A percentile compares a stretch with the other conserved stretches of the same genome.
Conservation (phyloP, 2,329 filamentous ascomycete species). For the Fusarium sp. region DNA sequence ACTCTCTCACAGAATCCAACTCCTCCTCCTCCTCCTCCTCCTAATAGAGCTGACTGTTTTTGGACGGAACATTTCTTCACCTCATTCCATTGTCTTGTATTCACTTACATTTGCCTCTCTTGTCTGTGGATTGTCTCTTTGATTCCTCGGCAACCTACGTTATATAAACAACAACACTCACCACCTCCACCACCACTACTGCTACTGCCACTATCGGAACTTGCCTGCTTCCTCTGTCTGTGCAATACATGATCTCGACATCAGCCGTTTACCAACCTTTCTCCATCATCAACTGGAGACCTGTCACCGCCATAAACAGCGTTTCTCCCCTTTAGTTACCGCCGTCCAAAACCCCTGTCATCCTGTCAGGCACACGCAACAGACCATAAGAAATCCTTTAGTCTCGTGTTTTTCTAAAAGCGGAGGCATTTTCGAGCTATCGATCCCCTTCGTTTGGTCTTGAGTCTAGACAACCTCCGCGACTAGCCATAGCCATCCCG, state of each 20-base stretch:
- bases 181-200: background rate
- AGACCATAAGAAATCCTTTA: constrained; percentile 33
- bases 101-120: constrained; percentile 9
- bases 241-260: constrained; percentile 35
- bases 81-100: background rate
- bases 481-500: constrained; percentile 40
- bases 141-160: constrained; percentile 26
- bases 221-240: background rate
- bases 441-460: constrained; percentile 16
- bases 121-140: constrained; percentile 17
- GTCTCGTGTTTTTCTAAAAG: constrained; percentile 37
- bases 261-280: constrained; percentile 1
- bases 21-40: background rate
- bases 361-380: constrained; percentile 31
- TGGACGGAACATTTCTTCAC: constrained; percentile 7
- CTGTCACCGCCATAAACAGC: constrained; percentile 32
- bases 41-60: constrained; percentile 1
- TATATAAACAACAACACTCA: constrained; percentile 25
- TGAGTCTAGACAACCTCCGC: constrained; percentile 33
- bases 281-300: constrained; percentile 13
- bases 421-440: constrained; percentile 34
- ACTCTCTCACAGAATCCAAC: constrained; percentile 4
- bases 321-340: constrained; percentile 16
- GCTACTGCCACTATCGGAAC: constrained; percentile 12
- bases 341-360: constrained; percentile 20